Conservation (phyloP, 2,329 filamentous ascomycete genomes). For the Sporothrix inflata region DNA sequence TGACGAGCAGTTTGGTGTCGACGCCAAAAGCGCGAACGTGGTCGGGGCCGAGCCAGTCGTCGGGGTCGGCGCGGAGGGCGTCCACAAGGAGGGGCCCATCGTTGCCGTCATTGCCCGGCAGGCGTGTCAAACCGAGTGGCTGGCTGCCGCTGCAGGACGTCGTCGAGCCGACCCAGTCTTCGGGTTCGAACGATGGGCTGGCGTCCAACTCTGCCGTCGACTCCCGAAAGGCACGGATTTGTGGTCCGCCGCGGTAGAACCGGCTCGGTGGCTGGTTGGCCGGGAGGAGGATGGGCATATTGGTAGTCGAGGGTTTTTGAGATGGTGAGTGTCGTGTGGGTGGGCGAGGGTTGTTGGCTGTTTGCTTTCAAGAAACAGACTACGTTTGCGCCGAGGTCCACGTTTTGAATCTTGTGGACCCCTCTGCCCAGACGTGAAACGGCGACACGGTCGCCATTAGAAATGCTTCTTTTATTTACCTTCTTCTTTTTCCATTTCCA, state of each 20-base stretch:
- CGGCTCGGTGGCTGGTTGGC: not conserved
- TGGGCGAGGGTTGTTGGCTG: no score
- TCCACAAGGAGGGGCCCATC: not conserved
- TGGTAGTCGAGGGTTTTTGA: not conserved
- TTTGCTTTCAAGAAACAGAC: no score
- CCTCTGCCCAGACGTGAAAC: not conserved
- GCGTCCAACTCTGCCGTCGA: not conserved
- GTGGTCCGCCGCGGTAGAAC: not conserved
- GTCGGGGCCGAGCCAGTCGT: constrained; percentile 11
- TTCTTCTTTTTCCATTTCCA: not conserved
- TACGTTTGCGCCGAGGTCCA: no score
- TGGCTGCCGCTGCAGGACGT: constrained; percentile 10
- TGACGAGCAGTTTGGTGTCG: constrained; percentile 19
- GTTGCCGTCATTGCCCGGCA: not conserved
- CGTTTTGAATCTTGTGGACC: no score
- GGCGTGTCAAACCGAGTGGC: not conserved
- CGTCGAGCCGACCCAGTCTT: constrained; percentile 25
- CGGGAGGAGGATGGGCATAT: not conserved
- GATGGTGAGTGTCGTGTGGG: not conserved
- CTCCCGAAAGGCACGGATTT: not conserved
- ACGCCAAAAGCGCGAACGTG: not conserved
- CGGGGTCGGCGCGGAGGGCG: not conserved
- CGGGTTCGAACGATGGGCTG: not conserved
- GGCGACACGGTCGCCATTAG: not conserved
- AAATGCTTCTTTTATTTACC: not conserved